Percentiles rank a stretch among this genome's conserved stretches.
Evolutionary conservation across 1,139 yeast species (phyloP).

Genomic region (Protomyces arabidopsidicola): DNA sequence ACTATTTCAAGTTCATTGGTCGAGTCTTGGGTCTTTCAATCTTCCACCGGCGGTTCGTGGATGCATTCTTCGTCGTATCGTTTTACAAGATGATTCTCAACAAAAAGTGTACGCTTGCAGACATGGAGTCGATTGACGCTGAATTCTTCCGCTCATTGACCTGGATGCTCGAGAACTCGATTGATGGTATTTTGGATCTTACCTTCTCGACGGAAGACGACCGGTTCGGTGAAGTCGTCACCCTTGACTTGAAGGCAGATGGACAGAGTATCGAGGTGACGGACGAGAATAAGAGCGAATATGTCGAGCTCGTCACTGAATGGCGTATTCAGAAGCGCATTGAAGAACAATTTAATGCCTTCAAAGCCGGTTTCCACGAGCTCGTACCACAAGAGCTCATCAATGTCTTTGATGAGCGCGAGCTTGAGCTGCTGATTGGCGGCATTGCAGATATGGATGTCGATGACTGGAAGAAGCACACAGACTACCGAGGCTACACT

Average conservation of each 20-base stretch:
- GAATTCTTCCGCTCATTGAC: conserved; percentile 90
- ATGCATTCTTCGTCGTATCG: conserved; percentile 97
- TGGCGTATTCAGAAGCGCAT: conserved; percentile 94
- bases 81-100: conserved; percentile 95
- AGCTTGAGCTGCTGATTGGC: conserved; percentile 89
- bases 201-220: conserved; percentile 96
- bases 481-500: conserved; percentile 96
- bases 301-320: conserved; percentile 89
- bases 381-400: conserved; percentile 94
- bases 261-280: conserved; percentile 88
- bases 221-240: conserved; percentile 87
- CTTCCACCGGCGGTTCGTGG: conserved; percentile 94
- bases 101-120: conserved; percentile 90
- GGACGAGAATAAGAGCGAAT: conserved; percentile 90
- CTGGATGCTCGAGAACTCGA: conserved; percentile 94
- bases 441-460: conserved; percentile 97
- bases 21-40: conserved; percentile 97
- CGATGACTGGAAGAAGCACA: conserved; percentile 98
- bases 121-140: conserved; percentile 98
- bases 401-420: conserved; percentile 95
- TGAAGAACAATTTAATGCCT: conserved; percentile 92
- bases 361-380: conserved; percentile 95
- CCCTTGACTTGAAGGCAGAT: conserved; percentile 81
- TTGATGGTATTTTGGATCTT: conserved; percentile 75
- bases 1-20: conserved; percentile 96